Base-by-base conservation (phyloP, 192 early-diverging fungal species). In the Polychytrium aggregatum region DNA sequence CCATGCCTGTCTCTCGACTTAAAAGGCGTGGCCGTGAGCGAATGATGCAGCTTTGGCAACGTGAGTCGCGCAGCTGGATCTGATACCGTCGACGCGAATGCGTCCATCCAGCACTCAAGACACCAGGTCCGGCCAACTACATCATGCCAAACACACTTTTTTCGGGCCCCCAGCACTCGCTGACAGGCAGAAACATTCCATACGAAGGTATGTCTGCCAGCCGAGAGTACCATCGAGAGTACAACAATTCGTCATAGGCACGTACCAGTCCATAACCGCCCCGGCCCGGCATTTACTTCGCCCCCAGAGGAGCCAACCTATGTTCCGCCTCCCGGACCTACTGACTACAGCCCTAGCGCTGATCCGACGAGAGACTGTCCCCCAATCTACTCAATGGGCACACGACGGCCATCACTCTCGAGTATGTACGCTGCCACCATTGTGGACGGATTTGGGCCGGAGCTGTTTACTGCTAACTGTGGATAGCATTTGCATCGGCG, bases 111-210 rank as follows among this genome's bases (percentile, higher is more conserved):
- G 65, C 63, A 9, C 24, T 71, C 30, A 71, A 71, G 50, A 76
- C 73, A 9, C 73, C 73, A 25, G 73, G 73, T 4, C 73, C 73
- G 9, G 73, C 73, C 8, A 76, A 71, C 45, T 76, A 71, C 50
- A 64, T 76, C 44, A 68, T 71, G 31, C 72, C 67, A 13, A 50
- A 54, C 13, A 50, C 28, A 11, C 59, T 71, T 5, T 69, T 67
- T 44, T 50, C 34, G 46, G 73, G 73, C 2, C 73, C 73, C 1
- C 65, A 69, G 36, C 64, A 60, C 43, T 58, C 68, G 16, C 45
- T 76, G 10, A 57, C 50, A 0, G 63, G 53, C 9, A 29, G 68
- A 37, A 48, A 55, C 7, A 39, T 60, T n/a, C 55, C 55, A 0
- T 47, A 50, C 33, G 56, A 58, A 42, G 63, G 52, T 57, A 31